Percentiles rank a stretch among this genome's conserved stretches.
These are phyloP conservation scores for Pleurozium schreberi DNA, from an alignment of 225 moss, liverwort and hornwort genomes.

Conservation along the genomic window DNA sequence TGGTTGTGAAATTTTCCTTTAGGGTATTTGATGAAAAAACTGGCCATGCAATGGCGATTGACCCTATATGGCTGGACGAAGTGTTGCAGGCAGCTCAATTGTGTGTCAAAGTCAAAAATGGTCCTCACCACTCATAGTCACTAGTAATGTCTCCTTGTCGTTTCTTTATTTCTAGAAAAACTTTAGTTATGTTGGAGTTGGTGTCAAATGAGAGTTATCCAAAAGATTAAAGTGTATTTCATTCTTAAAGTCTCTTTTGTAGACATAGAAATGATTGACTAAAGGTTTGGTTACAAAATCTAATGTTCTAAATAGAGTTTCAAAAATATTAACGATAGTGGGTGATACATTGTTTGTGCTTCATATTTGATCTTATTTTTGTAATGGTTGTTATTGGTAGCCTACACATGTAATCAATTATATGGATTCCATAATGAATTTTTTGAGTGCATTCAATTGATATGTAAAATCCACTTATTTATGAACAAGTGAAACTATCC, in stretches of 20 bases:
- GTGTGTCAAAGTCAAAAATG: constrained; percentile 13
- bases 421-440: background rate
- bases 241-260: background rate
- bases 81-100: constrained; percentile 25
- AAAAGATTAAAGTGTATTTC: background rate
- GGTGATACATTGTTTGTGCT: background rate
- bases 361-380: background rate
- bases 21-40: constrained; percentile 31
- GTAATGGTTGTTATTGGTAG: too few relatives aligned
- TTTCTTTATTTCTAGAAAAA: background rate
- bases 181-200: background rate
- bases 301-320: background rate
- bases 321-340: background rate
- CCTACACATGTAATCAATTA: background rate
- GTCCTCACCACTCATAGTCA: constrained; percentile 39
- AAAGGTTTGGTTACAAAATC: accelerated
- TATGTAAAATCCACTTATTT: background rate
- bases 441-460: background rate
- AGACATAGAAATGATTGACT: background rate
- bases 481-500: background rate
- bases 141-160: background rate
- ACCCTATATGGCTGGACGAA: constrained; percentile 31
- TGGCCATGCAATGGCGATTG: constrained; percentile 20
- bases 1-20: background rate
- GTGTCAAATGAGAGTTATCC: background rate